Evolutionary conservation across 352 stramenopile genomes (phyloP).

Genomic region (Saprolegnia diclina): DNA sequence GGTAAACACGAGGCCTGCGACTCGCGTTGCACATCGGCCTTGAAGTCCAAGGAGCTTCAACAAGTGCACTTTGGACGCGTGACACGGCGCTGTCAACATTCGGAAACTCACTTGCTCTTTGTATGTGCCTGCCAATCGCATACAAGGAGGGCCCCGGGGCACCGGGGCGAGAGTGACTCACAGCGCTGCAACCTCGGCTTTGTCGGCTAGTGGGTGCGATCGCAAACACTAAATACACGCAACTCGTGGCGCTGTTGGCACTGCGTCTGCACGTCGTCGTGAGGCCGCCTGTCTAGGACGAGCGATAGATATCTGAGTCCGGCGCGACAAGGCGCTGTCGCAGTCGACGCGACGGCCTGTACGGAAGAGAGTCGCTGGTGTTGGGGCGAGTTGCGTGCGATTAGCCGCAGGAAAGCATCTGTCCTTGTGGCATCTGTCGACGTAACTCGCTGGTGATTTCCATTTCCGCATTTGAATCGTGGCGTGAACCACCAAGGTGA

Average conservation of each 20-base stretch:
- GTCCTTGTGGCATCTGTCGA: background rate
- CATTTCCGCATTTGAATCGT: conserved; percentile 16
- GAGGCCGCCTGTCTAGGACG: too few relatives aligned
- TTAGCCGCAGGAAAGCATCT: conserved; percentile 2
- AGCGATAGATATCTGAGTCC: too few relatives aligned
- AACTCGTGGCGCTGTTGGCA: background rate
- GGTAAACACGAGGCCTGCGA: background rate
- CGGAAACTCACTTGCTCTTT: too few relatives aligned
- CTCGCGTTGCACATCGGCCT: background rate
- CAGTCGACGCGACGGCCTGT: too few relatives aligned
- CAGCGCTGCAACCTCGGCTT: background rate
- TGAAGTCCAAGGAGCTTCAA: background rate
- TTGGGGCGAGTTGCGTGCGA: background rate
- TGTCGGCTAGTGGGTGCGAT: background rate
- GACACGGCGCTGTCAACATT: background rate
- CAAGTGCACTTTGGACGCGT: background rate
- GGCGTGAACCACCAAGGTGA: background rate
- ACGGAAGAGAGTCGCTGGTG: background rate
- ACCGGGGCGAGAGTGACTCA: background rate
- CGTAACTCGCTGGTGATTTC: conserved; percentile 5
- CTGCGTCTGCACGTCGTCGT: background rate
- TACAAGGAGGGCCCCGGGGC: background rate
- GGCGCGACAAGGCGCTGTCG: too few relatives aligned
- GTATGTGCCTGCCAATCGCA: background rate
- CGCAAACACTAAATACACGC: background rate